Evolutionary conservation across 768 basidiomycete species (phyloP), one percentile per base, ranked within the genome.

Genomic region (Exidia glandulosa): DNA sequence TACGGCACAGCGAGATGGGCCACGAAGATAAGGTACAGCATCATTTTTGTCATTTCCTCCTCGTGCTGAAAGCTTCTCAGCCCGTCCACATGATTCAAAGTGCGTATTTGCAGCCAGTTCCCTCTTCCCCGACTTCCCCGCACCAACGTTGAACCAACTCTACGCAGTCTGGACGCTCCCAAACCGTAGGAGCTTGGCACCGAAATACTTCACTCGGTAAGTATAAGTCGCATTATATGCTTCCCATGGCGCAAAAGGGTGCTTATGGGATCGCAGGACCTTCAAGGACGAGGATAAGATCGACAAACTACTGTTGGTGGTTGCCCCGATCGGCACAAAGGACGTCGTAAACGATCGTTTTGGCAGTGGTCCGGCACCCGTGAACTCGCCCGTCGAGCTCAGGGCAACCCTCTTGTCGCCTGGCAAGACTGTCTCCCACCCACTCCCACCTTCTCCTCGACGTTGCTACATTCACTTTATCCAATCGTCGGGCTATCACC

Each of bases 401-500:
- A 90, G 83, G 66, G 88, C 93, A 3, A 82, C 89, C 0, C 68
- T 96, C 41, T 73, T 94, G 19, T 77, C 81, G 0, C 75, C 80
- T 0, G 79, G 78, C 2, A 75, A 76, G 59, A 78, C 76, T 13
- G 66, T 93, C 57, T 70, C 75, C 60, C 81, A 85, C 67, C 71
- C 68, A 5, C 74, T 93, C 50, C 67, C 68, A 12, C 62, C 66
- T 9, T 61, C 65, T 1, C 57, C 45, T 6, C 50, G 50, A 27
- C 88, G 89, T 66, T 86, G 81, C 2, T 95, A 94, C 68, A 71
- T 95, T 25, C 95, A 98, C 64, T 79, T 93, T 52, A 78, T 93
- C 57, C 93, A 95, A 75, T 87, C 79, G 7, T 85, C 84, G 30
- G 93, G 92, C 3, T 95, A 89, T 70, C 87, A 89, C 62, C 66